Conservation (phyloP, 2,329 filamentous ascomycete species). For the Nemania sp. region DNA sequence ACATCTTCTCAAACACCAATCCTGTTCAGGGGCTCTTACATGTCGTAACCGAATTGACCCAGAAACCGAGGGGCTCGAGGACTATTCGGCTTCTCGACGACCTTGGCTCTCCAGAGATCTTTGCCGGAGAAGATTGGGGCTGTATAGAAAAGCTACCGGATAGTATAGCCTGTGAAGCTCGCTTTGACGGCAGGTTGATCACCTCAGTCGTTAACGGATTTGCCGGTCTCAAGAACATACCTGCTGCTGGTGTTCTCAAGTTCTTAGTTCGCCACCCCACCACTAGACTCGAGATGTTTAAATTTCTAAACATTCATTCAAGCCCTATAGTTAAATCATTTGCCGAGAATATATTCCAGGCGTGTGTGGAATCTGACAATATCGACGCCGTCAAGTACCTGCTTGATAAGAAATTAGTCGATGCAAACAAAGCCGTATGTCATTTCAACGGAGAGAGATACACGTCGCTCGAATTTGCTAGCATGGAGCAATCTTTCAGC, state of each 20-base stretch:
- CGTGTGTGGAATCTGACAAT: conserved; percentile 1
- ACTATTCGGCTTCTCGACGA: no score
- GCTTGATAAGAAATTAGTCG: not conserved
- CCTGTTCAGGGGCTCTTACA: not conserved
- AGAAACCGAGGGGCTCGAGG: not conserved
- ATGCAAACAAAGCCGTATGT: not conserved
- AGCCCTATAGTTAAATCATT: not conserved
- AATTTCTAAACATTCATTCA: not conserved
- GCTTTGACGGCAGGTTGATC: not conserved
- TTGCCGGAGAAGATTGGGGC: not conserved
- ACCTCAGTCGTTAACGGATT: not conserved
- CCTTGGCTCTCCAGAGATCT: not conserved
- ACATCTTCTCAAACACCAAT: not conserved
- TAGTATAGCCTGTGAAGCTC: not conserved
- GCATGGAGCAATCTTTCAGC: not conserved
- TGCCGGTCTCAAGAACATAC: not conserved
- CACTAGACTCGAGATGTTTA: not conserved
- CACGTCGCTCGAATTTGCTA: conserved; percentile 1
- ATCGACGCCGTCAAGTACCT: not conserved
- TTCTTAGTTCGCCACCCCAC: not conserved
- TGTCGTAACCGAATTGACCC: not conserved
- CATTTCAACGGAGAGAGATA: not conserved
- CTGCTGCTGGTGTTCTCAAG: not conserved
- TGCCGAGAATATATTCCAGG: not conserved
- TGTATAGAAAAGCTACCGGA: not conserved